Evolutionary conservation across 108 stramenopile species (phyloP), one percentile per base, ranked within the genome.

Genomic region (Aurantiochytrium sp.): DNA sequence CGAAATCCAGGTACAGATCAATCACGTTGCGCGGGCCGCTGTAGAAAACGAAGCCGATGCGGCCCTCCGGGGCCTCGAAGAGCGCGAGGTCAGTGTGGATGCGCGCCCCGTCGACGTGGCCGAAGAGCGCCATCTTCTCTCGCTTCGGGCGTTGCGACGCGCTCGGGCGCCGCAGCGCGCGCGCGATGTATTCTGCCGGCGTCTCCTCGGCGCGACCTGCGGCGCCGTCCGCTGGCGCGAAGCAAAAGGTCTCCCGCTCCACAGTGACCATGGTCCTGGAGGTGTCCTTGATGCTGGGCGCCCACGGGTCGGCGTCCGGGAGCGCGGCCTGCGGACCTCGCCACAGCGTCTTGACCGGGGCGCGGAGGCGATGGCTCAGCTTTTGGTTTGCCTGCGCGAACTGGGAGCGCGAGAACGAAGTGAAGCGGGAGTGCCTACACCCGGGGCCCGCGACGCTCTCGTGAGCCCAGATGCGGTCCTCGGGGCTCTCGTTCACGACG

Each of bases 71-170:
- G 1, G 73, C 73, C 30, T 81, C 73, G 39, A 22, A 48, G n/a
- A 81, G 1, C 19, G 45, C 6, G 30, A 81, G 73, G 8, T 81
- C 73, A 12, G 50, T 3, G 24, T 81, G 30, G 27, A 81, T 24
- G 27, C 73, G 39, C 2, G 42, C 45, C 36, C 73, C 73, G 8
- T 41, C 24, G 6, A 81, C 45, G 39, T 48, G 45, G 21, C 73
- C 73, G 32, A 81, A 81, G n/a, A 81, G 45, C 45, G 73, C 73
- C 45, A 81, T 41, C 17, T 81, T 81, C 0, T 81, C 73, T 37
- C 45, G 39, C 73, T 81, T 81, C 10, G 19, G 73, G 8, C 73
- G 39, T 12, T 48, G 73, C 45, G n/a, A 27, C 36, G 6, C 12
- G 42, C 73, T 15, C 12, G 39, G 42, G 6, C 39, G 73, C 73